phyloP scores from a whole-genome alignment of 1,284 basidiomycete genomes.

The Cryptococcus hybrid region DNA sequence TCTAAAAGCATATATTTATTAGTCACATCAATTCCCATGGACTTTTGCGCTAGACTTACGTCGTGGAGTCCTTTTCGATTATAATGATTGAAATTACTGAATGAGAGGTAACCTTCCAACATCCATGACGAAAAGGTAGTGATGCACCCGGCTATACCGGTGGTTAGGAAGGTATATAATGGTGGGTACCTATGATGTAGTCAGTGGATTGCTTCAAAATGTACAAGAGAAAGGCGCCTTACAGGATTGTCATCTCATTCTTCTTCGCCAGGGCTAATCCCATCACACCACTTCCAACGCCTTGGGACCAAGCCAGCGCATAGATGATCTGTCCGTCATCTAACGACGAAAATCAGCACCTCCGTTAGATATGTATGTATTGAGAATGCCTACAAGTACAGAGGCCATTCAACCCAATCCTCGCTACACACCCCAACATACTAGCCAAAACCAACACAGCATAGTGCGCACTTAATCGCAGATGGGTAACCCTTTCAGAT shows the following conservation, averaged over 20 bases:
- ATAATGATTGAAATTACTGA: constrained; percentile 66
- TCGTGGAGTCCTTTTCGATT: constrained; percentile 70
- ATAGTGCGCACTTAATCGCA: constrained; percentile 37
- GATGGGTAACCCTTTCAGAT: constrained; percentile 14
- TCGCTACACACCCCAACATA: constrained; percentile 72
- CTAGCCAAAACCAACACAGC: constrained; percentile 71
- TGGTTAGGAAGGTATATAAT: constrained; percentile 82
- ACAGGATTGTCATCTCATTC: constrained; percentile 71
- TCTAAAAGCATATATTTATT: constrained; percentile 53
- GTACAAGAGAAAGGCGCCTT: constrained; percentile 43
- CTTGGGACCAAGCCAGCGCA: constrained; percentile 82
- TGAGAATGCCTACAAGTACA: constrained; percentile 44
- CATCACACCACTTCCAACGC: constrained; percentile 89
- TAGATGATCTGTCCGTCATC: constrained; percentile 68
- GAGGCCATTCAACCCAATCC: constrained; percentile 71
- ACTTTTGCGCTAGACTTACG: constrained; percentile 55
- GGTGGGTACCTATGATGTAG: constrained; percentile 67
- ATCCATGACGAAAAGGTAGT: constrained; percentile 99
- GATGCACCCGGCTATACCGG: constrained; percentile 93
- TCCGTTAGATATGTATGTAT: neutral
- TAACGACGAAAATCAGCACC: constrained; percentile 10
- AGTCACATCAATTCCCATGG: neutral
- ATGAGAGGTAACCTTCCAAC: constrained; percentile 79
- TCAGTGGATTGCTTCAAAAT: neutral
- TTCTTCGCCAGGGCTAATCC: constrained; percentile 70